Percentiles rank a stretch among this genome's conserved stretches.
These are phyloP conservation scores for Haplographium delicatum DNA, from an alignment of 495 filamentous ascomycete genomes.

Conservation along the genomic window DNA sequence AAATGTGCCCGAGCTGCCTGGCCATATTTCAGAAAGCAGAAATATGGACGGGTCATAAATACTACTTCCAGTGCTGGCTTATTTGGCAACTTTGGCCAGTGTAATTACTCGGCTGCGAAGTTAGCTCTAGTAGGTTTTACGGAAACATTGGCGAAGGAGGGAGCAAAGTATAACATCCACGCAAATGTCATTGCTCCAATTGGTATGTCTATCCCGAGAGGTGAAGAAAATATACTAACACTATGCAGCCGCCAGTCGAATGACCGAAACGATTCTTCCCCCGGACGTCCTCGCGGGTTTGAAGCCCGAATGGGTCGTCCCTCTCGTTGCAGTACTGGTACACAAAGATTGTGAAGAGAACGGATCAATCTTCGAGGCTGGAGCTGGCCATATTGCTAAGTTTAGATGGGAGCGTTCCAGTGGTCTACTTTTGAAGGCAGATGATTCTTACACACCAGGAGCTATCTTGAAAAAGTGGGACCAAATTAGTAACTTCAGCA, in stretches of 20 bases:
- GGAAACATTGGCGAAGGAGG: slow-evolving; percentile 96
- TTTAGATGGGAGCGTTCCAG: slow-evolving; percentile 91
- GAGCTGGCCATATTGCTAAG: slow-evolving; percentile 91
- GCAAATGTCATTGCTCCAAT: slow-evolving; percentile 95
- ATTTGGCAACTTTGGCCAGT: slow-evolving; percentile 93
- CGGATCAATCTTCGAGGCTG: slow-evolving; percentile 88
- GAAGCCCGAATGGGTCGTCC: slow-evolving; percentile 94
- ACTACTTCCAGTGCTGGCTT: slow-evolving; percentile 92
- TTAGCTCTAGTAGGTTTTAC: slow-evolving; percentile 96
- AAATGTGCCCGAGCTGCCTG: slow-evolving; percentile 96
- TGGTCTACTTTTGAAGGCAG: slow-evolving; percentile 85
- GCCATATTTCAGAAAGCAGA: slow-evolving; percentile 98
- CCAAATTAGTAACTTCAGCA: slow-evolving; percentile 79
- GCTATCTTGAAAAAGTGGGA: slow-evolving; percentile 87
- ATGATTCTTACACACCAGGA: slow-evolving; percentile 80
- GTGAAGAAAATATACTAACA: slow-evolving; percentile 9
- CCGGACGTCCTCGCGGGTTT: slow-evolving; percentile 83
- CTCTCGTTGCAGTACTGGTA: slow-evolving; percentile 81
- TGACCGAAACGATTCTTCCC: slow-evolving; percentile 98
- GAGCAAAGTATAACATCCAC: slow-evolving; percentile 96
- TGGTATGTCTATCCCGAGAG: slow-evolving; percentile 33
- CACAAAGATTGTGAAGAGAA: slow-evolving; percentile 85
- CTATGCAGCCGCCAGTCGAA: slow-evolving; percentile 70
- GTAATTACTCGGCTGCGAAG: slow-evolving; percentile 98
- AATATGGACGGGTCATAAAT: slow-evolving; percentile 94